phyloP scores from a whole-genome alignment of 495 filamentous ascomycete species.

The Aspergillus sparsus region DNA sequence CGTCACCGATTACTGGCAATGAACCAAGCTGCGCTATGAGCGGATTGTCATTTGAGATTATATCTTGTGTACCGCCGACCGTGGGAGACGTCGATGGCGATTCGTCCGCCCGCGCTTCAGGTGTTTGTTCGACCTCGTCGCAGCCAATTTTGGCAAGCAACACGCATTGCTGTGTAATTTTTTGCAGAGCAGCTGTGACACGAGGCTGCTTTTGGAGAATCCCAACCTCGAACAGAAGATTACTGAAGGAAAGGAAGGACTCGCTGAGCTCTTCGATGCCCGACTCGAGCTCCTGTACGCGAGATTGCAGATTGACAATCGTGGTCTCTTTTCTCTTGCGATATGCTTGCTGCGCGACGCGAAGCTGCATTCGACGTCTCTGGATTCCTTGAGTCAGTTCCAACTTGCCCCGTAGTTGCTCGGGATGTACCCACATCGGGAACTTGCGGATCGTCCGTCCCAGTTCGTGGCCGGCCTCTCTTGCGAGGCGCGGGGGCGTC shows the following conservation, averaged over 20 bases:
- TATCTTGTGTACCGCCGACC: slow-evolving; percentile 14
- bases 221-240: slow-evolving; percentile 54
- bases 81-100: slow-evolving; percentile 13
- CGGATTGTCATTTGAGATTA: slow-evolving; percentile 19
- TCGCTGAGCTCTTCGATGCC: slow-evolving; percentile 75
- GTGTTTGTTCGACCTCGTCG: slow-evolving; percentile 27
- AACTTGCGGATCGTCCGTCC: slow-evolving; percentile 10
- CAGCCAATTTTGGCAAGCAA: slow-evolving; percentile 40
- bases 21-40: slow-evolving; percentile 15
- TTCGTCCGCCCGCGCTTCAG: slow-evolving; percentile 9
- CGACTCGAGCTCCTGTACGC: slow-evolving; percentile 64
- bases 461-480: slow-evolving; percentile 18
- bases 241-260: slow-evolving; percentile 70
- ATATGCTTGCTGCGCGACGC: slow-evolving; percentile 83
- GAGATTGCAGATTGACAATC: slow-evolving; percentile 68
- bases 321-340: slow-evolving; percentile 84
- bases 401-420: slow-evolving; percentile 18
- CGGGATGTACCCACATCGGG: slow-evolving; percentile 18
- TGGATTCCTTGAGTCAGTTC: slow-evolving; percentile 24
- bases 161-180: slow-evolving; percentile 49
- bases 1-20: slow-evolving; percentile 18
- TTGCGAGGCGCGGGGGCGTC: slow-evolving; percentile 18
- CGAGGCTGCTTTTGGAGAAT: slow-evolving; percentile 39
- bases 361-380: slow-evolving; percentile 76
- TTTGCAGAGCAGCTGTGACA: slow-evolving; percentile 45